Conservation (phyloP, 2,329 filamentous ascomycete species). For the Calonectria hawksworthii region DNA sequence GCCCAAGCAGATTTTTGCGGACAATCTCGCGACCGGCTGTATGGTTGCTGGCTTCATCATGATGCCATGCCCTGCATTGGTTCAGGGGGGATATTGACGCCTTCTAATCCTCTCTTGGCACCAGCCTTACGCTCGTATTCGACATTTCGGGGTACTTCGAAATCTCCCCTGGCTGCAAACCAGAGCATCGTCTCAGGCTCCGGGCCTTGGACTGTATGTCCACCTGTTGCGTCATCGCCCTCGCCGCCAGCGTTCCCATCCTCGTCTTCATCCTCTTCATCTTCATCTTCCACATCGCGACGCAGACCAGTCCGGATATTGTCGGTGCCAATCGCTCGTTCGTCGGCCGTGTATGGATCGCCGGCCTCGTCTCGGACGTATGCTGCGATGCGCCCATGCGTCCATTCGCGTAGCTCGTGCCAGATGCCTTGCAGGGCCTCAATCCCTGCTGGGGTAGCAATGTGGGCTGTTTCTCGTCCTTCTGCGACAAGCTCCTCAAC, state of each 20-base stretch:
- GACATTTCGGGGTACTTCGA: constrained; percentile 60
- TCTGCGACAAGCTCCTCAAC: constrained; percentile 81
- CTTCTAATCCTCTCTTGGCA: constrained; percentile 50
- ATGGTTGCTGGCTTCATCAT: constrained; percentile 16
- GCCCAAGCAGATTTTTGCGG: too few relatives aligned
- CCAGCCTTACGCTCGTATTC: constrained; percentile 57
- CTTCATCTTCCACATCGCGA: constrained; percentile 65
- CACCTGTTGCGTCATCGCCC: constrained; percentile 26
- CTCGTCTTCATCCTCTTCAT: constrained; percentile 67
- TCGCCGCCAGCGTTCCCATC: constrained; percentile 42
- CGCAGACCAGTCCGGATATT: constrained; percentile 80
- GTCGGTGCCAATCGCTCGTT: constrained; percentile 75
- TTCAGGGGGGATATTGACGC: constrained; percentile 51
- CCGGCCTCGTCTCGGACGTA: constrained; percentile 60
- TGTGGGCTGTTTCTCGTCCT: constrained; percentile 65
- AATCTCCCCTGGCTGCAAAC: constrained; percentile 60
- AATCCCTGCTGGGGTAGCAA: constrained; percentile 60
- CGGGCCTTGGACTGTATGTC: constrained; percentile 52
- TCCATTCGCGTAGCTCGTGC: constrained; percentile 60
- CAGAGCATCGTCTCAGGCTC: constrained; percentile 64
- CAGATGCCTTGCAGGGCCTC: constrained; percentile 68
- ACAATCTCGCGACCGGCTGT: not conserved
- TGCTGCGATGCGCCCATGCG: constrained; percentile 55
- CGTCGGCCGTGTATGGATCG: constrained; percentile 81
- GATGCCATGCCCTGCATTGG: constrained; percentile 30